phyloP scores from a whole-genome alignment of 169 alveolate species.

The Perkinsus marinus region DNA sequence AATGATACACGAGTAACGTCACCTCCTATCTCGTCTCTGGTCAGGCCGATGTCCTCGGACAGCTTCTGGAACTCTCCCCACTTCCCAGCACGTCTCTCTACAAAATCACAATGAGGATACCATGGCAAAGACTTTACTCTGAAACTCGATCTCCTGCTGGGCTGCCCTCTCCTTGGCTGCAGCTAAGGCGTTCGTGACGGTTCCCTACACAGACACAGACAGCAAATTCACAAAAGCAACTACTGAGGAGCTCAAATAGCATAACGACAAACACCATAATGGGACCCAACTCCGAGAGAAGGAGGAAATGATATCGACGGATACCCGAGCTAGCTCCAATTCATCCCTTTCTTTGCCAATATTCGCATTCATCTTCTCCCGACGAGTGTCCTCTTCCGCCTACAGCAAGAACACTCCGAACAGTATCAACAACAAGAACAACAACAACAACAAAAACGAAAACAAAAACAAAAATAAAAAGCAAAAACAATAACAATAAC shows the following conservation, averaged over 20 bases:
- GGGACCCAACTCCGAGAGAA: too few relatives aligned
- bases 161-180: background rate
- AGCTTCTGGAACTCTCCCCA: background rate
- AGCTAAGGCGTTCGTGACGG: background rate
- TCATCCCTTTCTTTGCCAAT: background rate
- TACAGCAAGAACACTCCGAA: background rate
- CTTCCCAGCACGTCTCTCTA: background rate
- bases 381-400: background rate
- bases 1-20: background rate
- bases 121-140: background rate
- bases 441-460: too few relatives aligned
- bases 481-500: too few relatives aligned
- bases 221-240: background rate
- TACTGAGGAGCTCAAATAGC: too few relatives aligned
- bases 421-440: background rate
- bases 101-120: background rate
- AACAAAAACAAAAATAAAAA: too few relatives aligned
- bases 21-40: background rate
- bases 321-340: background rate
- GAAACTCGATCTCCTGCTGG: background rate
- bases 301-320: too few relatives aligned
- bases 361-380: background rate
- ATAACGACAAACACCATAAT: too few relatives aligned
- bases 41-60: background rate
- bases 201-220: background rate